Percentiles rank a stretch among this genome's conserved stretches.
Conservation (phyloP, 2,329 filamentous ascomycete genomes). For the Scopulariopsis brevicaulis region DNA sequence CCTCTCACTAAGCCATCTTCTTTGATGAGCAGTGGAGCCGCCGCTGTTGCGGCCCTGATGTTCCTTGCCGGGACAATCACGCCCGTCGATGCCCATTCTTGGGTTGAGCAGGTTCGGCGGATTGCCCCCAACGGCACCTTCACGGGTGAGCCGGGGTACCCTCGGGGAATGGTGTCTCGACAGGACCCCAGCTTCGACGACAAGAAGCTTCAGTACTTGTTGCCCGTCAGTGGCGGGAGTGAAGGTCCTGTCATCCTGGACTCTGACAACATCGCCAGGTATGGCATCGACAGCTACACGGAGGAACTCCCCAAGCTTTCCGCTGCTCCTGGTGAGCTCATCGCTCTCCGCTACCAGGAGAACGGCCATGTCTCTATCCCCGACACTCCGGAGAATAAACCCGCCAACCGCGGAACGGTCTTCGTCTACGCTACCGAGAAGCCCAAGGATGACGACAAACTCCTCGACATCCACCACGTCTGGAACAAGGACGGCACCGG, state of each 20-base stretch:
- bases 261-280: constrained; percentile 48
- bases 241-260: constrained; percentile 30
- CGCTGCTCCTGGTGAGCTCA: constrained; percentile 46
- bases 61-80: constrained; percentile 13
- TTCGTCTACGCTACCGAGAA: constrained; percentile 62
- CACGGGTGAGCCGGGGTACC: constrained; percentile 57
- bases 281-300: constrained; percentile 48
- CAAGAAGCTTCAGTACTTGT: constrained; percentile 45
- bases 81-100: constrained; percentile 52
- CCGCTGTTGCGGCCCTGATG: constrained; percentile 13
- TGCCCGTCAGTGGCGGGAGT: constrained; percentile 41
- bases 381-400: constrained; percentile 44
- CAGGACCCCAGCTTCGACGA: constrained; percentile 44
- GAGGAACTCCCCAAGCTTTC: constrained; percentile 50
- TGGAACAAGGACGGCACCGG: constrained; percentile 78
- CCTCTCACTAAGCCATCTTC: constrained; percentile 7
- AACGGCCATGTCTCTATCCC: constrained; percentile 65
- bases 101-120: constrained; percentile 67
- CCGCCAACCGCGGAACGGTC: constrained; percentile 56
- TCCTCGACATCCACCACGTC: constrained; percentile 55
- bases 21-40: constrained; percentile 3
- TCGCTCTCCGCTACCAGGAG: constrained; percentile 60
- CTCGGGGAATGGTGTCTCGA: constrained; percentile 58
- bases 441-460: constrained; percentile 36
- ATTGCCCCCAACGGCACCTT: constrained; percentile 67